Conservation (phyloP, 2,329 filamentous ascomycete genomes). For the Sporothrix dimorphospora region DNA sequence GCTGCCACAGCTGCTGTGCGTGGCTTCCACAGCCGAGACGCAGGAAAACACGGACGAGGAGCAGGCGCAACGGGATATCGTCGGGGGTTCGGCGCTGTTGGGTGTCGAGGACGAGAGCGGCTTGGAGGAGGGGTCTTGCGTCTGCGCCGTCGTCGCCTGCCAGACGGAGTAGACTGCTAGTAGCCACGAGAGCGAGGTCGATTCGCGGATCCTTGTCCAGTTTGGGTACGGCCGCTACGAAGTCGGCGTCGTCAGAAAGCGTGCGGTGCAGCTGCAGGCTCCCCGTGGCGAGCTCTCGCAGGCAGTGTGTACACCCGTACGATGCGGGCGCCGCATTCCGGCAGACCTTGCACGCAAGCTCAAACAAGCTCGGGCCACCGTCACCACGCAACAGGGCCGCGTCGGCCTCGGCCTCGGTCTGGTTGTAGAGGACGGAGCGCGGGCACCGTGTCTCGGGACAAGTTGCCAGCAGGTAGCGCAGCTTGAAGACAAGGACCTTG, state of each 20-base stretch:
- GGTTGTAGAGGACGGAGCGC: neutral
- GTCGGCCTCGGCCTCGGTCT: neutral
- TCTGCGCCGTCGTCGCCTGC: constrained; percentile 38
- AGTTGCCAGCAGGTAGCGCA: constrained; percentile 51
- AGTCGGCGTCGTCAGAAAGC: constrained; percentile 34
- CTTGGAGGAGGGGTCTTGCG: constrained; percentile 49
- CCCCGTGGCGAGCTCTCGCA: constrained; percentile 33
- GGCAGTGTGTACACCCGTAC: constrained; percentile 32
- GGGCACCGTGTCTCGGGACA: constrained; percentile 40
- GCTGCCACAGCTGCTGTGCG: constrained; percentile 54
- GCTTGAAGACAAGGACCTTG: constrained; percentile 45
- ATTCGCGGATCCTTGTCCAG: constrained; percentile 42
- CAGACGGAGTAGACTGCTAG: constrained; percentile 40
- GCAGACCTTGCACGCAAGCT: constrained; percentile 35
- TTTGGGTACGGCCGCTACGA: constrained; percentile 34
- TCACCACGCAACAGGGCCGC: neutral
- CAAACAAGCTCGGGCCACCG: neutral
- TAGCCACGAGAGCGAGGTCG: constrained; percentile 42
- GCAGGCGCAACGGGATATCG: constrained; percentile 51
- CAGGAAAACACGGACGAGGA: constrained; percentile 57
- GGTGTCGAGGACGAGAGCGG: constrained; percentile 53
- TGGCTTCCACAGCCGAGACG: constrained; percentile 54
- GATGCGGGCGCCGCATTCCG: neutral
- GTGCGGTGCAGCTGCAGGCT: constrained; percentile 35
- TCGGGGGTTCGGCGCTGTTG: constrained; percentile 51